Evolutionary conservation across 305 asterid species (phyloP).

Genomic region (Vinca major): DNA sequence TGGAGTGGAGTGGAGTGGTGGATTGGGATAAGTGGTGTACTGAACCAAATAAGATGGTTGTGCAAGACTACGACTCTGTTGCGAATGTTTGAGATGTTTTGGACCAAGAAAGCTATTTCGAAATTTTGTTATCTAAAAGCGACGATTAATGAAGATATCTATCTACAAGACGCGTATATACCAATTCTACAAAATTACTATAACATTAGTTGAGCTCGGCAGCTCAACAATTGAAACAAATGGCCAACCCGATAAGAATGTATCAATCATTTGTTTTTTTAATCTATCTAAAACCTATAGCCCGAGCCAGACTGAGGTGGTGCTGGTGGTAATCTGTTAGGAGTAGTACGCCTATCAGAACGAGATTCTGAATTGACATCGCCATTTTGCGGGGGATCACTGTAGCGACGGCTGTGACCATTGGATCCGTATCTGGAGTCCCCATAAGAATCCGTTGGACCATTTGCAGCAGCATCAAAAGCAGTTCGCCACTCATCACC

Average conservation of each 20-base stretch:
- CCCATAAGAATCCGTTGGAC: constrained; percentile 42
- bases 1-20: too few relatives aligned
- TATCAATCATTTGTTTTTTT: constrained; percentile 30
- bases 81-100: too few relatives aligned
- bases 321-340: constrained; percentile 87
- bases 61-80: too few relatives aligned
- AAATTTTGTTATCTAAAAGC: too few relatives aligned
- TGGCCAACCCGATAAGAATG: constrained; percentile 39
- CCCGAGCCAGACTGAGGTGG: constrained; percentile 79
- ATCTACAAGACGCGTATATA: constrained; percentile 48
- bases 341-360: constrained; percentile 79
- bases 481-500: constrained; percentile 98
- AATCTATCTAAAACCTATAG: constrained; percentile 50
- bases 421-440: constrained; percentile 49
- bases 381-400: constrained; percentile 78
- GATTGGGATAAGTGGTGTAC: too few relatives aligned
- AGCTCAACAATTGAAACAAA: constrained; percentile 30
- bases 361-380: constrained; percentile 45
- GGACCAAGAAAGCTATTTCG: too few relatives aligned
- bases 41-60: too few relatives aligned
- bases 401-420: constrained; percentile 66
- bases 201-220: constrained; percentile 34
- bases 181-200: constrained; percentile 37
- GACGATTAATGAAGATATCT: constrained; percentile 22
- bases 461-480: constrained; percentile 83